A percentile compares a stretch with the other conserved stretches of the same genome.
Evolutionary conservation across 2,329 filamentous ascomycete species (phyloP).

Genomic region (Tolypocladium nubicola): DNA sequence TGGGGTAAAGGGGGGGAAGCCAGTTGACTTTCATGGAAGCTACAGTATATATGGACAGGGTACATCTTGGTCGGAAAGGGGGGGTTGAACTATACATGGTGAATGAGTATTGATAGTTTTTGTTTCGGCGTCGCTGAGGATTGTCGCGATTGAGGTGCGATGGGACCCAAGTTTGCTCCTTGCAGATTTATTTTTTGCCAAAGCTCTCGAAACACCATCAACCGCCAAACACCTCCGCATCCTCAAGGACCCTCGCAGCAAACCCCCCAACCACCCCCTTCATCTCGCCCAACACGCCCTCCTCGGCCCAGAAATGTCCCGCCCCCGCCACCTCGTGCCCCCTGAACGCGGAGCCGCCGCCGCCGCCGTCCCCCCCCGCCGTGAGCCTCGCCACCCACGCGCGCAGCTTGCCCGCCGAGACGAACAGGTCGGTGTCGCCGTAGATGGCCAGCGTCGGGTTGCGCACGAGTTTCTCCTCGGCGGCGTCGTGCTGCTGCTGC

Average conservation of each 20-base stretch:
- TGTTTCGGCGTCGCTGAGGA: too few relatives aligned
- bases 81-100: too few relatives aligned
- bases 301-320: conserved; percentile 55
- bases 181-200: too few relatives aligned
- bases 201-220: background rate
- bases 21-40: too few relatives aligned
- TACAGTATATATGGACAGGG: too few relatives aligned
- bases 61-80: too few relatives aligned
- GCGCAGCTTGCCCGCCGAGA: conserved; percentile 51
- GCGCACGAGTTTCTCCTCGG: conserved; percentile 44
- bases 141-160: too few relatives aligned
- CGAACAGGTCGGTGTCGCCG: conserved; percentile 67
- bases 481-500: conserved; percentile 8
- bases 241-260: conserved; percentile 10
- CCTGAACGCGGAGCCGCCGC: conserved; percentile 32
- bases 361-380: conserved; percentile 4
- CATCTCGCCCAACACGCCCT: conserved; percentile 29
- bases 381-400: conserved; percentile 52
- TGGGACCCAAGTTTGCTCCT: too few relatives aligned
- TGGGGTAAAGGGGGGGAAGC: too few relatives aligned
- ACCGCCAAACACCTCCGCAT: background rate
- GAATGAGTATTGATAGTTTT: too few relatives aligned
- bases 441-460: conserved; percentile 60
- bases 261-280: conserved; percentile 14
- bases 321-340: conserved; percentile 39